These are phyloP conservation scores for Gynochthodes officinalis DNA, from an alignment of 257 asterid species.

Conservation along the genomic window DNA sequence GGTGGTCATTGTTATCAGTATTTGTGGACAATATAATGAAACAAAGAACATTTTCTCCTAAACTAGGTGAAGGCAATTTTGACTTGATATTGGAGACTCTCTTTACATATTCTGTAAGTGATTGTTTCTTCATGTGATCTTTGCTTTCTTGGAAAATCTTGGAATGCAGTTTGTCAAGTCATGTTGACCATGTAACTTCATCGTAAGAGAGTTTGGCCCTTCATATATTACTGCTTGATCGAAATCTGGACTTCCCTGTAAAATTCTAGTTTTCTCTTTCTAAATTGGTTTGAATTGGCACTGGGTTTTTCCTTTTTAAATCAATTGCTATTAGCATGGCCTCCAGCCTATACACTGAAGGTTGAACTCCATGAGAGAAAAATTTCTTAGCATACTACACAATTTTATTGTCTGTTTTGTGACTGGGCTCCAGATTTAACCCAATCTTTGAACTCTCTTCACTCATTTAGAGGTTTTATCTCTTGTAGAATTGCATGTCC, in stretches of 20 bases:
- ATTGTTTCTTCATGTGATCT: background rate
- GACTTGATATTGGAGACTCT: slow-evolving; percentile 77
- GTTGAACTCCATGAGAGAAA: background rate
- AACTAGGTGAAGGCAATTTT: slow-evolving; percentile 61
- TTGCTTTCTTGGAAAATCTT: background rate
- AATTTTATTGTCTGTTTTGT: background rate
- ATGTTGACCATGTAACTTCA: too few relatives aligned
- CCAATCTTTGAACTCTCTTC: background rate
- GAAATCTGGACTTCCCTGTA: too few relatives aligned
- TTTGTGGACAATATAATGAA: background rate
- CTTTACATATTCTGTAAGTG: slow-evolving; percentile 69
- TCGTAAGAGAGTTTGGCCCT: too few relatives aligned
- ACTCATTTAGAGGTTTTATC: background rate
- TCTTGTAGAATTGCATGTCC: background rate
- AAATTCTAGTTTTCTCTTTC: too few relatives aligned
- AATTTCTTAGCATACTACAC: background rate
- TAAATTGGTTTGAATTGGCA: too few relatives aligned
- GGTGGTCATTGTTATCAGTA: background rate
- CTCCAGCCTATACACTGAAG: background rate
- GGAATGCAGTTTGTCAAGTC: background rate
- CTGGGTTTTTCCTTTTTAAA: too few relatives aligned
- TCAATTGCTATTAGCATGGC: background rate
- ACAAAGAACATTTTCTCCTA: slow-evolving; percentile 21
- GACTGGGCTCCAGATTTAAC: background rate
- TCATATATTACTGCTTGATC: too few relatives aligned